These are phyloP conservation scores for Cladobotryum protrusum DNA, from an alignment of 2,329 filamentous ascomycete species.

Conservation along the genomic window DNA sequence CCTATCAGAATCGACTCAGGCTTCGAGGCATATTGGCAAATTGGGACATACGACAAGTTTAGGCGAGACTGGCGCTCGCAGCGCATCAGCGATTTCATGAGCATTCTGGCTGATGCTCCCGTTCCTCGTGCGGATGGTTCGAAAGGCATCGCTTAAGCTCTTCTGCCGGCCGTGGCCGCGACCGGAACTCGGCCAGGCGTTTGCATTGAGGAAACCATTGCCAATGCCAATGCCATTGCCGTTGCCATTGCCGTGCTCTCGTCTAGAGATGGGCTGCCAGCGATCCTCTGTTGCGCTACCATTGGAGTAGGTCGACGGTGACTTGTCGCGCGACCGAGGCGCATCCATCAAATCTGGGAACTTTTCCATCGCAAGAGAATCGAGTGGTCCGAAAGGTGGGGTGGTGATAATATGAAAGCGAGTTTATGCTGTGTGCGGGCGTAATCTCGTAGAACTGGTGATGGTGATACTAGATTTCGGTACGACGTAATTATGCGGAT, in stretches of 20 bases:
- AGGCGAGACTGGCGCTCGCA: slow-evolving; percentile 83
- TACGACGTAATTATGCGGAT: too few relatives aligned
- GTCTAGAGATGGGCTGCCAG: slow-evolving; percentile 13
- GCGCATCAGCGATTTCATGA: slow-evolving; percentile 84
- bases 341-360: slow-evolving; percentile 51
- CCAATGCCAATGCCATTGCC: slow-evolving; percentile 3
- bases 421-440: too few relatives aligned
- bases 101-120: slow-evolving; percentile 89
- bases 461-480: too few relatives aligned
- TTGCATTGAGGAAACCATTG: slow-evolving; percentile 10
- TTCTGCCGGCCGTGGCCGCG: slow-evolving; percentile 66
- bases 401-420: too few relatives aligned
- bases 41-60: slow-evolving; percentile 62
- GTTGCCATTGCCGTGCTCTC: background rate
- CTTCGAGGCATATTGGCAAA: background rate
- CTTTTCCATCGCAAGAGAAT: slow-evolving; percentile 41
- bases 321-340: slow-evolving; percentile 22
- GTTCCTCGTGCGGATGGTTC: slow-evolving; percentile 70
- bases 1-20: background rate
- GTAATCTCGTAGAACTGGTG: too few relatives aligned
- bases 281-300: slow-evolving; percentile 21
- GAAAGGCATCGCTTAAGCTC: slow-evolving; percentile 83
- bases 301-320: slow-evolving; percentile 23
- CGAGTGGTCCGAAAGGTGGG: too few relatives aligned
- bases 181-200: slow-evolving; percentile 25